Evolutionary conservation across 2,329 filamentous ascomycete species (phyloP).

Genomic region (Tolypocladium paradoxum): DNA sequence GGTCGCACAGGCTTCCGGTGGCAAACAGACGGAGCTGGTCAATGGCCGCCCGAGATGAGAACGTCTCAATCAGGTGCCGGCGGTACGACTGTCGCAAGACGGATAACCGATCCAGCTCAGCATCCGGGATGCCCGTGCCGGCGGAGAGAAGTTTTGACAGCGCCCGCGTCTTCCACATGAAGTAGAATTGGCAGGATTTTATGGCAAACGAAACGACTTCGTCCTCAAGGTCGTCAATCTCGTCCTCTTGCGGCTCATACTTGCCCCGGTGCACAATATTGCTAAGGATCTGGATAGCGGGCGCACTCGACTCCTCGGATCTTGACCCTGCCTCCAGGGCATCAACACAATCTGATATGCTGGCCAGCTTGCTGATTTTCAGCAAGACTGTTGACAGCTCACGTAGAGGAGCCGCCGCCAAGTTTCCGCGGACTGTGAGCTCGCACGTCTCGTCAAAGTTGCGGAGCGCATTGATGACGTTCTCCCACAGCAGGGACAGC

Average conservation of each 20-base stretch:
- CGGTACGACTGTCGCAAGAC: conserved; percentile 45
- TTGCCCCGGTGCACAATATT: conserved; percentile 65
- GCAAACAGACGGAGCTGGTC: conserved; percentile 71
- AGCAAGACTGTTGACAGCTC: conserved; percentile 64
- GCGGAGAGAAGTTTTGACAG: conserved; percentile 44
- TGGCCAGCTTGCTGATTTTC: conserved; percentile 71
- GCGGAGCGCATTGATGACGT: conserved; percentile 61
- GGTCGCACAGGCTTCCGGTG: conserved; percentile 67
- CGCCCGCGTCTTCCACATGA: conserved; percentile 79
- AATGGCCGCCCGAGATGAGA: conserved; percentile 57
- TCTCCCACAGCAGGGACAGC: conserved; percentile 76
- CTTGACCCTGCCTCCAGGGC: conserved; percentile 55
- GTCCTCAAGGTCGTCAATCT: conserved; percentile 68
- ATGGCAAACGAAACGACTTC: conserved; percentile 67
- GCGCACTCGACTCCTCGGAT: conserved; percentile 34
- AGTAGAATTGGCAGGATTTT: conserved; percentile 73
- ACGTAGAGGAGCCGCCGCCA: conserved; percentile 53
- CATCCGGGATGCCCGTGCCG: conserved; percentile 43
- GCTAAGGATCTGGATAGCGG: conserved; percentile 58
- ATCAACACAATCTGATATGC: conserved; percentile 67
- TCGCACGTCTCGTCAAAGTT: conserved; percentile 61
- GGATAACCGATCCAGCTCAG: conserved; percentile 50
- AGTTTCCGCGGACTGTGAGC: conserved; percentile 58
- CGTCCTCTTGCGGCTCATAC: conserved; percentile 56
- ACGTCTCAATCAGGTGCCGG: conserved; percentile 53